Evolutionary conservation across 495 filamentous ascomycete genomes (phyloP).

Genomic region (Aspergillus bridgeri): DNA sequence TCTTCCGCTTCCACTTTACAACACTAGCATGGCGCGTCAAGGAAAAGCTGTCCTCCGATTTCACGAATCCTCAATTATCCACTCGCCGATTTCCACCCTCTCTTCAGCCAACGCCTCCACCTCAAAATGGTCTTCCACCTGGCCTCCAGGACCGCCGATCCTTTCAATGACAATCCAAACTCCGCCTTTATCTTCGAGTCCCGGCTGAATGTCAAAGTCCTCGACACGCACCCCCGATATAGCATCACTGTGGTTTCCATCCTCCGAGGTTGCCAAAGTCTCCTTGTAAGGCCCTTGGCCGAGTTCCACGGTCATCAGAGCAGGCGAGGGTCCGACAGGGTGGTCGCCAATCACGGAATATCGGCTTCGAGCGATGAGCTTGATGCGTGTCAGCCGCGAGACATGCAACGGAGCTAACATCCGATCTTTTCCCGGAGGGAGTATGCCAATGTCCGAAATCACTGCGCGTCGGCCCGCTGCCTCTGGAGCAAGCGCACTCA

Average conservation of each 20-base stretch:
- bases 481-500: conserved; percentile 59
- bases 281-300: conserved; percentile 65
- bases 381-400: conserved; percentile 54
- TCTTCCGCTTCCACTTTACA: conserved; percentile 1
- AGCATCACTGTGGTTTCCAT: conserved; percentile 66
- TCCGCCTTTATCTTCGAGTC: conserved; percentile 43
- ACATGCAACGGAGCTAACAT: conserved; percentile 51
- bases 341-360: conserved; percentile 35
- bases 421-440: conserved; percentile 48
- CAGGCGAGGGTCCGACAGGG: conserved; percentile 47
- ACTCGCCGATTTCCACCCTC: conserved; percentile 57
- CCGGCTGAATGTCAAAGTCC: conserved; percentile 68
- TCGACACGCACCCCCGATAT: conserved; percentile 63
- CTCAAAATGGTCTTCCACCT: conserved; percentile 54
- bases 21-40: neutral
- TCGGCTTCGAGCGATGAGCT: conserved; percentile 48
- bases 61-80: conserved; percentile 41
- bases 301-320: conserved; percentile 62
- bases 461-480: conserved; percentile 65
- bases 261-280: conserved; percentile 55
- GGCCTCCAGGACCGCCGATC: conserved; percentile 51
- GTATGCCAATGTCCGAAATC: conserved; percentile 45
- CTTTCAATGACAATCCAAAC: conserved; percentile 80
- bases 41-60: neutral
- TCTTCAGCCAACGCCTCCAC: conserved; percentile 70